These are phyloP conservation scores for Alternaria consortialis DNA, from an alignment of 2,329 filamentous ascomycete genomes.

Conservation along the genomic window DNA sequence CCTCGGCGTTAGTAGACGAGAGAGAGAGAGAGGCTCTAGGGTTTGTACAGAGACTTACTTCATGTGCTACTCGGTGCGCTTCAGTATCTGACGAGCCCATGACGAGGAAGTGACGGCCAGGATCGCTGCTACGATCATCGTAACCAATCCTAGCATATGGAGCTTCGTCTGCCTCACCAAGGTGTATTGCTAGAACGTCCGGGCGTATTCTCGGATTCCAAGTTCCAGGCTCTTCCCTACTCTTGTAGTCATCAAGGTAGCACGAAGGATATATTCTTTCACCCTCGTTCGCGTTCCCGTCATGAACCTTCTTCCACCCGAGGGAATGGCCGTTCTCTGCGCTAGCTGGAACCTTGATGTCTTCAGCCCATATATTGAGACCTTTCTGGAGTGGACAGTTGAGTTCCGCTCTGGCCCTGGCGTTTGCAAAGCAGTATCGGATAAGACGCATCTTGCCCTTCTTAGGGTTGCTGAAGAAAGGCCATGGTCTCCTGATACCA, in stretches of 20 bases:
- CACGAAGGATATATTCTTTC: not conserved
- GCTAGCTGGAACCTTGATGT: not conserved
- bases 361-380: not conserved
- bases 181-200: slow-evolving; percentile 1
- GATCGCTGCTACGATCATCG: not conserved
- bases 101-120: not conserved
- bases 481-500: not conserved
- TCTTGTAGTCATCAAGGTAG: slow-evolving; percentile 1
- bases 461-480: not conserved
- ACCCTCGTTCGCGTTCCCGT: not conserved
- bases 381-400: not conserved
- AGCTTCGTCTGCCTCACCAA: not conserved
- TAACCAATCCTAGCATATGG: not conserved
- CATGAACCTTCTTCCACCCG: not conserved
- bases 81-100: not conserved
- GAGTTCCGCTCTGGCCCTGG: not conserved
- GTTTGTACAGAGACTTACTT: not conserved
- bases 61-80: not conserved
- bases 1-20: not conserved
- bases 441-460: not conserved
- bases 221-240: not conserved
- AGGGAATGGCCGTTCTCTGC: not conserved
- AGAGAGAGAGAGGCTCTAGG: not conserved
- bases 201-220: not conserved
- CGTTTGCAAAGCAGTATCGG: slow-evolving; percentile 1